These are phyloP conservation scores for Canavalia gladiata DNA, from an alignment of 306 rosid species.

Conservation along the genomic window DNA sequence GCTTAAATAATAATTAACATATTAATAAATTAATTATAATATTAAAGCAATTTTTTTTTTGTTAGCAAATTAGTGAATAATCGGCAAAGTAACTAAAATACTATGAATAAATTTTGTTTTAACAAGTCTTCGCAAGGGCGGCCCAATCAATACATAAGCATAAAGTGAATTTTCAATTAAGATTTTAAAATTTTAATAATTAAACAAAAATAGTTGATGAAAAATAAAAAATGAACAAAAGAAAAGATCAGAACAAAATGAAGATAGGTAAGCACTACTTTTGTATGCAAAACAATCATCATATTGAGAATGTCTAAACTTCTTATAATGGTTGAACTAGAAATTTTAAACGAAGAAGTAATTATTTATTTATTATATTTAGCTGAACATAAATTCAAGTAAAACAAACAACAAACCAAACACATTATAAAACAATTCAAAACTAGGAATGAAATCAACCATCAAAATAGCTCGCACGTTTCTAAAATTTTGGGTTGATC, in stretches of 20 bases:
- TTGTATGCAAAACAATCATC: not conserved
- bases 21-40: too few relatives aligned
- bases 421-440: not conserved
- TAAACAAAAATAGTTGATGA: too few relatives aligned
- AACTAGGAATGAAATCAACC: not conserved
- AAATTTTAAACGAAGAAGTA: not conserved
- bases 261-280: not conserved
- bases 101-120: too few relatives aligned
- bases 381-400: not conserved
- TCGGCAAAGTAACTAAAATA: too few relatives aligned
- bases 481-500: not conserved
- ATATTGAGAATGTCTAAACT: not conserved
- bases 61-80: too few relatives aligned
- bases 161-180: too few relatives aligned
- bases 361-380: too few relatives aligned
- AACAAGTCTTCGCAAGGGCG: too few relatives aligned
- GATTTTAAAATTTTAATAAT: too few relatives aligned
- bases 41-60: too few relatives aligned
- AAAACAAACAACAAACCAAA: not conserved
- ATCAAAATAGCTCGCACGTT: not conserved
- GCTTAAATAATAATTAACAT: too few relatives aligned
- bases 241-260: conserved; percentile 11
- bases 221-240: not conserved
- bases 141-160: too few relatives aligned
- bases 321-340: not conserved